A percentile compares a stretch with the other conserved stretches of the same genome.
Evolutionary conservation across 768 basidiomycete genomes (phyloP).

Genomic region (Lyophyllum decastes): DNA sequence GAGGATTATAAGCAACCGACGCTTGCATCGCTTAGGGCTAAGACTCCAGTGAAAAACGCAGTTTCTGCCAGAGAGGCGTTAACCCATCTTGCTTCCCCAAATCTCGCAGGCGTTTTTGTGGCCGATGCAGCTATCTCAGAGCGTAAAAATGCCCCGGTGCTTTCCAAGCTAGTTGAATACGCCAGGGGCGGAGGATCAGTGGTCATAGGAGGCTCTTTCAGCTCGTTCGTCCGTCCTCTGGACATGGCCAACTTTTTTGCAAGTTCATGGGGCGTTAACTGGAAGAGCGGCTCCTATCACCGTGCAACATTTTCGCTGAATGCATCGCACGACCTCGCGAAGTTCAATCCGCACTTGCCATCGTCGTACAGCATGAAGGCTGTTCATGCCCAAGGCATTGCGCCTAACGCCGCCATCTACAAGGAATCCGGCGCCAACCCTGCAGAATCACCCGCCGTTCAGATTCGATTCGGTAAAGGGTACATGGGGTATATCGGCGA

Average conservation of each 20-base stretch:
- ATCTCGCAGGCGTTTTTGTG: slow-evolving; percentile 34
- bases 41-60: slow-evolving; percentile 23
- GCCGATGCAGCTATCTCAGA: slow-evolving; percentile 36
- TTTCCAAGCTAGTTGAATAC: slow-evolving; percentile 35
- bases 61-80: slow-evolving; percentile 20
- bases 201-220: slow-evolving; percentile 36
- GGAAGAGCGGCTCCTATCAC: slow-evolving; percentile 40
- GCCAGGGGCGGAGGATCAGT: slow-evolving; percentile 36
- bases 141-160: slow-evolving; percentile 19
- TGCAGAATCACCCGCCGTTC: slow-evolving; percentile 25
- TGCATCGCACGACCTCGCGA: slow-evolving; percentile 25
- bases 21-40: slow-evolving; percentile 26
- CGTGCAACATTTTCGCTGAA: slow-evolving; percentile 38
- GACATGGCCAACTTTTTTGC: slow-evolving; percentile 30
- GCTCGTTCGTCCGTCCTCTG: slow-evolving; percentile 23
- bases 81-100: slow-evolving; percentile 25
- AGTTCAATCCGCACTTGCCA: slow-evolving; percentile 26
- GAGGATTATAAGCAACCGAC: slow-evolving; percentile 27
- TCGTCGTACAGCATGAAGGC: slow-evolving; percentile 44
- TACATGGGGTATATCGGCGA: slow-evolving; percentile 40
- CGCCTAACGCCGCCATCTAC: slow-evolving; percentile 32
- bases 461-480: slow-evolving; percentile 34
- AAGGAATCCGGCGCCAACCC: slow-evolving; percentile 15
- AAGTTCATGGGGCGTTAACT: slow-evolving; percentile 31
- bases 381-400: slow-evolving; percentile 30